Base-by-base conservation (phyloP, 2,329 filamentous ascomycete species). In the Aspergillus tamarii region DNA sequence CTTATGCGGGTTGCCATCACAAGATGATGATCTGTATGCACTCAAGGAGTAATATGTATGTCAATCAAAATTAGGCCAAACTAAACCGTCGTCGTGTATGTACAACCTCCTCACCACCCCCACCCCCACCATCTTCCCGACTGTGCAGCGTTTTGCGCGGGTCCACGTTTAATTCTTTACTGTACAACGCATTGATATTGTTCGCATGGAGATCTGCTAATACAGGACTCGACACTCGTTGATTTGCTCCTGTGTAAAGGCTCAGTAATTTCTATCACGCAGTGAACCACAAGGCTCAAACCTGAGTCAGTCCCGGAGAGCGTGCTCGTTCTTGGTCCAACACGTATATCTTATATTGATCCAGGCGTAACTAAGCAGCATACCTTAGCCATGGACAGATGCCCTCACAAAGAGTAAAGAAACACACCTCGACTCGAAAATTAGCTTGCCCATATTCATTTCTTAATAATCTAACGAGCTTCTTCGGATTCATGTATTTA, bases 261-360 rank as follows among this genome's bases (percentile, higher is more conserved):
- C 34, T 34, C 6, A 34, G 16, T 53, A 32, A 16, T 32, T 19
- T 7, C 12, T 28, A 32, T 53, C 50, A 32, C 28, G 8, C 30
- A 53, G 14, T 11, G 16, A 28, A 16, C 16, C 19, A 21, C 50
- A 34, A 34, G 34, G 30, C 16, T 4, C 30, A 56, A 32, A 48
- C 53, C 48, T 61, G 21, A 43, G 26, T n/a, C n/a, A 30, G 55
- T 5, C 45, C 46, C 10, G 39, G 32, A 14, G 59, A 43, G 3
- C 16, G 52, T 30, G 28, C 32, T 10, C 28, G 39, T n/a, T 55
- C 26, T 45, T 48, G 52, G 14, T 61, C 52, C 8, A 46, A 45
- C 16, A 64, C 16, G 39, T 64, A 64, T 32, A 64, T 64, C 10
- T 61, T 64, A 53, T 64, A 64, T 43, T 36, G 59, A 53, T 64